Percentiles rank a stretch among this genome's conserved stretches.
phyloP scores from a whole-genome alignment of 2,329 filamentous ascomycete species.

The Penicillium rolfsii region DNA sequence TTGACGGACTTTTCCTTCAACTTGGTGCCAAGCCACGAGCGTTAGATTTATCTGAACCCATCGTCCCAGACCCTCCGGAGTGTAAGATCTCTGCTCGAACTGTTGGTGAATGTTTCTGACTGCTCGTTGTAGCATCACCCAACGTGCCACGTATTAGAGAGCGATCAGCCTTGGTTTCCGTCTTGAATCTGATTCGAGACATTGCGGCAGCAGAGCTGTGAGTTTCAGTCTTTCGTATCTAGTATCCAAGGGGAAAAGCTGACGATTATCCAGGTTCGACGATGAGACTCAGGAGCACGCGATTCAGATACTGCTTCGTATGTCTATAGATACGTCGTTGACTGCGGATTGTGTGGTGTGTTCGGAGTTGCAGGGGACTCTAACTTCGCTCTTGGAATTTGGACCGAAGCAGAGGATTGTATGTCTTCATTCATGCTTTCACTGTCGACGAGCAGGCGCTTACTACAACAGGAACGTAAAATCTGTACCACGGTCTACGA shows the following conservation, averaged over 20 bases:
- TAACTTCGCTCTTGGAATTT: conserved; percentile 37
- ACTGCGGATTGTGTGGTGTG: conserved; percentile 35
- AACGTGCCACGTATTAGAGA: background rate
- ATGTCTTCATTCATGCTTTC: conserved; percentile 5
- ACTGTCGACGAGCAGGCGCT: background rate
- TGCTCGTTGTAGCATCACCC: background rate
- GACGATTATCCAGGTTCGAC: conserved; percentile 35
- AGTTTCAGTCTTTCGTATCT: background rate
- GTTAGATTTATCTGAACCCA: conserved; percentile 38
- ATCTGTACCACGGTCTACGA: conserved; percentile 34
- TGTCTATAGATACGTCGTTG: conserved; percentile 42
- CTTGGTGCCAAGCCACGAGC: conserved; percentile 60
- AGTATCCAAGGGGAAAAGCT: conserved; percentile 7
- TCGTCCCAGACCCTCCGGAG: conserved; percentile 33
- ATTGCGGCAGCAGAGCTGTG: conserved; percentile 35
- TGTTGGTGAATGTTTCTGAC: background rate
- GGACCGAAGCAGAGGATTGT: conserved; percentile 32
- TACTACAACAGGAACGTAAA: conserved; percentile 33
- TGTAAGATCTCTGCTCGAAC: conserved; percentile 26
- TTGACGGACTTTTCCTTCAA: conserved; percentile 59
- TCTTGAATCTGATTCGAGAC: conserved; percentile 39
- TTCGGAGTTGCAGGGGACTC: conserved; percentile 39
- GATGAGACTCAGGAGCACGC: conserved; percentile 37
- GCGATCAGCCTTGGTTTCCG: conserved; percentile 35
- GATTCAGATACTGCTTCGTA: conserved; percentile 41